phyloP scores from a whole-genome alignment of 2,329 filamentous ascomycete species.

The Fusarium redolens region DNA sequence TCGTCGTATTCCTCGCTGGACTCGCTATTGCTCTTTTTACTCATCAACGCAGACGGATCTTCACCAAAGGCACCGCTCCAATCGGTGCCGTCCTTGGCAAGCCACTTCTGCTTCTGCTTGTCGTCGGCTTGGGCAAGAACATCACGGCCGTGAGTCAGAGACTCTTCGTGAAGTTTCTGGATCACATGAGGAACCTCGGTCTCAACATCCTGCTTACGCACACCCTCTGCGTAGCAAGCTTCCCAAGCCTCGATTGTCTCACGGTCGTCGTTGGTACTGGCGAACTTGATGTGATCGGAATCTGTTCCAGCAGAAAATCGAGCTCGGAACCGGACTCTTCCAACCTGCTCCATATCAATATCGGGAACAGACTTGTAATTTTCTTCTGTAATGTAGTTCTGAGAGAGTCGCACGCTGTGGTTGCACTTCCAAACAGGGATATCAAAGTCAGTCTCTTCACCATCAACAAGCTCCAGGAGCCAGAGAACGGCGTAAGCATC shows the following conservation, averaged over 20 bases:
- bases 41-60: conserved; percentile 69
- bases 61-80: conserved; percentile 89
- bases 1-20: conserved; percentile 56
- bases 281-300: conserved; percentile 83
- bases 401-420: conserved; percentile 79
- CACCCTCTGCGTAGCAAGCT: conserved; percentile 88
- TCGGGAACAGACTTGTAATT: conserved; percentile 78
- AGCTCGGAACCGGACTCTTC: conserved; percentile 81
- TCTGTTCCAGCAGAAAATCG: conserved; percentile 93
- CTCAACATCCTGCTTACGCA: conserved; percentile 76
- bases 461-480: conserved; percentile 87
- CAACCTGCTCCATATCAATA: conserved; percentile 81
- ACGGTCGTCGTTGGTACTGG: conserved; percentile 86
- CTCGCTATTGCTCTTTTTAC: conserved; percentile 44
- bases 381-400: conserved; percentile 90
- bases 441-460: conserved; percentile 80
- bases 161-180: conserved; percentile 83
- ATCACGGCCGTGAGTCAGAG: conserved; percentile 82
- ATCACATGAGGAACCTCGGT: conserved; percentile 79
- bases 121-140: conserved; percentile 78
- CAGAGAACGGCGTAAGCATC: conserved; percentile 85
- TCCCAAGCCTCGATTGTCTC: conserved; percentile 98
- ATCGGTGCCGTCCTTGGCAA: conserved; percentile 82
- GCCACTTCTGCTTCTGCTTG: conserved; percentile 81
- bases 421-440: conserved; percentile 92